phyloP scores from a whole-genome alignment of 2,329 filamentous ascomycete genomes.

The Lachnellula subtilissima region DNA sequence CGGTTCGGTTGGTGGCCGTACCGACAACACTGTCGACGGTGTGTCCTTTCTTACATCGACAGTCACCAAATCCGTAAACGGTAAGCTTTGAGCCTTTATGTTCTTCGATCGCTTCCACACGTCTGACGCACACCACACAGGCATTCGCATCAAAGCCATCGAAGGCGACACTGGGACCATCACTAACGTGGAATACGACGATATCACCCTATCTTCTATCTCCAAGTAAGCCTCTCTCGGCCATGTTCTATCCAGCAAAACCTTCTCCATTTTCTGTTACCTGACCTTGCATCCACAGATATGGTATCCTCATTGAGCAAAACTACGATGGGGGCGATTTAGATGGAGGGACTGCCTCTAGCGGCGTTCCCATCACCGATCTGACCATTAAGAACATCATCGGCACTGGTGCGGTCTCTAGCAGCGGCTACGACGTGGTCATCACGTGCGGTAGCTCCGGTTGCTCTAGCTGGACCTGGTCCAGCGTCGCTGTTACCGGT shows the following conservation, averaged over 20 bases:
- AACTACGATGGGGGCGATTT: slow-evolving; percentile 43
- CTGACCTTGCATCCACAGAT: slow-evolving; percentile 39
- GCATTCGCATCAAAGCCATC: slow-evolving; percentile 54
- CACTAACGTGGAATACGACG: slow-evolving; percentile 45
- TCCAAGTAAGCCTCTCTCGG: slow-evolving; percentile 41
- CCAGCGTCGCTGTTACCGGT: slow-evolving; percentile 43
- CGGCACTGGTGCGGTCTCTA: slow-evolving; percentile 34
- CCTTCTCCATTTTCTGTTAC: slow-evolving; percentile 27
- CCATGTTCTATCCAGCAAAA: neutral
- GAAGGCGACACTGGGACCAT: slow-evolving; percentile 48
- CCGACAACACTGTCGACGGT: slow-evolving; percentile 47
- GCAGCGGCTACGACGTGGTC: slow-evolving; percentile 33
- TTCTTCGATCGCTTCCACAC: slow-evolving; percentile 14
- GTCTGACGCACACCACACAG: slow-evolving; percentile 40
- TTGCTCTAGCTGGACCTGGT: slow-evolving; percentile 35
- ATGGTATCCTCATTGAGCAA: slow-evolving; percentile 52
- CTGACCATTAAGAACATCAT: slow-evolving; percentile 40
- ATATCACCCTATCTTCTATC: slow-evolving; percentile 46
- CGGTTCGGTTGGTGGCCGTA: slow-evolving; percentile 52
- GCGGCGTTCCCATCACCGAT: slow-evolving; percentile 46
- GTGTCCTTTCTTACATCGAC: slow-evolving; percentile 45
- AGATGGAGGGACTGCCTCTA: slow-evolving; percentile 37
- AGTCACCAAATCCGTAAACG: slow-evolving; percentile 48
- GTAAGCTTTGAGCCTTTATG: slow-evolving; percentile 35
- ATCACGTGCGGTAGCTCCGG: slow-evolving; percentile 46